phyloP scores from a whole-genome alignment of 257 asterid genomes.

The Solanum appendiculatum region DNA sequence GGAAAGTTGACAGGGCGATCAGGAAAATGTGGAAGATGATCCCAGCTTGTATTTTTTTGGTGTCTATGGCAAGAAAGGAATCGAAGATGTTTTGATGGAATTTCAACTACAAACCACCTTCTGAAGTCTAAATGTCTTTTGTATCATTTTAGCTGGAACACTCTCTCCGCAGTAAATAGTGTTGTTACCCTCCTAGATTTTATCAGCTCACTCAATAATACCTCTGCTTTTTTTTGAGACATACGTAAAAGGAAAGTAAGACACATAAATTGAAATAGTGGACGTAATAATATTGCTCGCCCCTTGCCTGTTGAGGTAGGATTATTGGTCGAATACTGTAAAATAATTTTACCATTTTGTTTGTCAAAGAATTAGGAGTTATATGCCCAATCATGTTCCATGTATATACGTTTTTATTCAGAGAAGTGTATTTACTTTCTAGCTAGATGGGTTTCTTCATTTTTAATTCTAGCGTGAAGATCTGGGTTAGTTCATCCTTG shows the following conservation, averaged over 20 bases:
- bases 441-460: background rate
- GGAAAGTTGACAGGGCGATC: too few species aligned
- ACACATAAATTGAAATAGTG: background rate
- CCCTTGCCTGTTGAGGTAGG: background rate
- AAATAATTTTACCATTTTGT: background rate
- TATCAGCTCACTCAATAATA: too few species aligned
- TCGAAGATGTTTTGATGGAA: too few species aligned
- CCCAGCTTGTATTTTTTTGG: too few species aligned
- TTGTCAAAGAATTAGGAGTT: background rate
- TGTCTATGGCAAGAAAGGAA: too few species aligned
- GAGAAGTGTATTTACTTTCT: background rate
- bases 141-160: too few species aligned
- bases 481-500: background rate
- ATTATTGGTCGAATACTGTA: background rate
- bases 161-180: too few species aligned
- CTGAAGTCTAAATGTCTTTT: too few species aligned
- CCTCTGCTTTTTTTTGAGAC: too few species aligned
- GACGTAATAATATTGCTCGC: background rate
- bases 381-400: background rate
- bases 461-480: background rate
- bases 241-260: background rate
- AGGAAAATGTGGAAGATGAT: too few species aligned
- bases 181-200: too few species aligned
- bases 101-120: too few species aligned
- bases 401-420: background rate